These are phyloP conservation scores for Cylindrodendrum hubeiense DNA, from an alignment of 2,329 filamentous ascomycete genomes.

Conservation along the genomic window DNA sequence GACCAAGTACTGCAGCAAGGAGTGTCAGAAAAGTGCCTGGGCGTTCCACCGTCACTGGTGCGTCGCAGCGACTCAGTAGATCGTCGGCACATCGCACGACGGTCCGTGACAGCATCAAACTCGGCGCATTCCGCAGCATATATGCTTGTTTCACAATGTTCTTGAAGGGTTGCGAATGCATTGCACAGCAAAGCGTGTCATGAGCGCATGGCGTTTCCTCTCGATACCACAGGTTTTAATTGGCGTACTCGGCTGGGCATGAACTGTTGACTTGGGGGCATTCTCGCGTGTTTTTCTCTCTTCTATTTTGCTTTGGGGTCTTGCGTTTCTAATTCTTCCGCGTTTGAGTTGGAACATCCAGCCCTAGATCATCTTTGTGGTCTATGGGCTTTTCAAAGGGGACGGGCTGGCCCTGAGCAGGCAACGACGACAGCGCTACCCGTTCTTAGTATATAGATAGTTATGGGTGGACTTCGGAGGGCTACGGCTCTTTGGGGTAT, in stretches of 20 bases:
- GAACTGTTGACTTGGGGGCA: conserved; percentile 39
- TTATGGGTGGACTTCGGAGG: conserved; percentile 34
- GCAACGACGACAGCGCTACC: conserved; percentile 33
- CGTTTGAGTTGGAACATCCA: conserved; percentile 24
- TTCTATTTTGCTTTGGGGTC: conserved; percentile 15
- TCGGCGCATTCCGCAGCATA: conserved; percentile 42
- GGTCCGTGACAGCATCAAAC: conserved; percentile 38
- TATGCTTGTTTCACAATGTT: conserved; percentile 47
- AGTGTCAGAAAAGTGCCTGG: conserved; percentile 99
- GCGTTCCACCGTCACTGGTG: conserved; percentile 99
- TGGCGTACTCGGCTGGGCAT: conserved; percentile 44
- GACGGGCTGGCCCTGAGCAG: conserved; percentile 12
- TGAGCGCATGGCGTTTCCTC: conserved; percentile 56
- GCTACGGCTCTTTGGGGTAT: conserved; percentile 30
- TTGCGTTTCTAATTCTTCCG: conserved; percentile 39
- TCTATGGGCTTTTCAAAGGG: background rate
- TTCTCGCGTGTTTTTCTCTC: conserved; percentile 36
- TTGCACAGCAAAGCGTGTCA: conserved; percentile 57
- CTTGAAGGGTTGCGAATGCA: conserved; percentile 51
- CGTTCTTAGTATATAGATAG: conserved; percentile 44
- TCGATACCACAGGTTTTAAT: conserved; percentile 58
- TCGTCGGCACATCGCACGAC: conserved; percentile 27
- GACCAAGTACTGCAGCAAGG: conserved; percentile 99
- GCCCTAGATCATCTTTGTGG: background rate
- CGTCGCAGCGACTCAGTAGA: conserved; percentile 74